phyloP scores from a whole-genome alignment of 2,329 filamentous ascomycete genomes.

The Fusarium anthophilum region DNA sequence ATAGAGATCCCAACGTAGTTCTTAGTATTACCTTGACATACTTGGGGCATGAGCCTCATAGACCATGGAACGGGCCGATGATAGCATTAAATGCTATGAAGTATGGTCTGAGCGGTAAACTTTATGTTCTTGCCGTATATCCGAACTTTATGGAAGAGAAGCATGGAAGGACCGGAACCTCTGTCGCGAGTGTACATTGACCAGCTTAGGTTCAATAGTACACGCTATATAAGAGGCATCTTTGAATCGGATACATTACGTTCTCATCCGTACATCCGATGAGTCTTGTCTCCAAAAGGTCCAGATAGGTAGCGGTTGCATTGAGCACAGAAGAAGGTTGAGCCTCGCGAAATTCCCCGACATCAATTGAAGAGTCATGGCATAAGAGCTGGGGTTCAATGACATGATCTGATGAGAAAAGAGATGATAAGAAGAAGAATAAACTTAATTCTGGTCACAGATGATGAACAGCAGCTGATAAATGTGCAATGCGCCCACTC shows the following conservation, averaged over 20 bases:
- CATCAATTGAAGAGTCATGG: neutral
- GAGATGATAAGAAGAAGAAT: neutral
- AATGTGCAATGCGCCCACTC: neutral
- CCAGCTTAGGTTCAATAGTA: neutral
- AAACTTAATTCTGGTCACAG: neutral
- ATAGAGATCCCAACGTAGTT: too few relatives aligned
- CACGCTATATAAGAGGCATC: too few relatives aligned
- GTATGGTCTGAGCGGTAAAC: neutral
- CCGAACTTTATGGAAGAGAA: neutral
- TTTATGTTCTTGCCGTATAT: neutral
- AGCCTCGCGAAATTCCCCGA: neutral
- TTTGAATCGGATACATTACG: fast-evolving
- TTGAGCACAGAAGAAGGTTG: fast-evolving
- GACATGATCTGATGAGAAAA: neutral
- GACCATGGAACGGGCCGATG: neutral
- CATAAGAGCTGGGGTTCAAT: neutral
- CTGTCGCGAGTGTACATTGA: neutral
- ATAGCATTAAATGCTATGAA: too few relatives aligned
- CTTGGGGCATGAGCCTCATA: fast-evolving
- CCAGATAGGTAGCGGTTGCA: neutral
- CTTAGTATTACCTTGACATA: too few relatives aligned
- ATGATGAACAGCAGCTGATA: neutral
- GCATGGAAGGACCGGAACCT: too few relatives aligned
- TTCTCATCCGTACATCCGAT: neutral
- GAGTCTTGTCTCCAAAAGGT: fast-evolving